Evolutionary conservation across 2,329 filamentous ascomycete species (phyloP).

Genomic region (Ambrosiella beaveri): DNA sequence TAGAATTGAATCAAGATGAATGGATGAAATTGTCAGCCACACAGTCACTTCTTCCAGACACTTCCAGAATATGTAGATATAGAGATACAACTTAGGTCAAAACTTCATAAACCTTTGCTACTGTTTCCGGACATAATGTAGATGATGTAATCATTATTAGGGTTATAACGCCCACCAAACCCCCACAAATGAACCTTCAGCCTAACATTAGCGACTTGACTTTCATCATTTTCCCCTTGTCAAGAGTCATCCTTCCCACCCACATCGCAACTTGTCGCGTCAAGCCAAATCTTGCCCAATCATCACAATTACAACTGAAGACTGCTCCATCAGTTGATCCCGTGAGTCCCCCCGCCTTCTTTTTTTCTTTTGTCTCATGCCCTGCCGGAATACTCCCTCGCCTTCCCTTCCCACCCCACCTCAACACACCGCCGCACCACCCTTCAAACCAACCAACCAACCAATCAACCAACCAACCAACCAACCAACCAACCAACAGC

Average conservation of each 20-base stretch:
- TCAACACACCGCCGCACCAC: neutral
- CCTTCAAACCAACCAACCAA: neutral
- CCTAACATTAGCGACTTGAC: neutral
- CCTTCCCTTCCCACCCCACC: neutral
- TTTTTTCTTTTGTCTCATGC: no score
- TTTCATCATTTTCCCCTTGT: neutral
- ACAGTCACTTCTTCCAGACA: no score
- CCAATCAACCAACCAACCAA: neutral
- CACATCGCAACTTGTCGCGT: conserved; percentile 2
- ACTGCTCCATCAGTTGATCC: neutral
- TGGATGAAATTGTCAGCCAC: no score
- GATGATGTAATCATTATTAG: no score
- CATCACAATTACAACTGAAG: neutral
- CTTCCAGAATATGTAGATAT: no score
- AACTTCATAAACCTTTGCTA: no score
- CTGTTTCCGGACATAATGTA: no score
- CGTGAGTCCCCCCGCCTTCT: neutral
- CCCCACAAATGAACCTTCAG: neutral
- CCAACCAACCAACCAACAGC: neutral
- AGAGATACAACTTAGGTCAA: no score
- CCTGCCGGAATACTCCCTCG: neutral
- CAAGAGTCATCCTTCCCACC: neutral
- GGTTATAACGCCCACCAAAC: neutral
- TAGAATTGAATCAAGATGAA: no score
- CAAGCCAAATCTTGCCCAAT: neutral